Evolutionary conservation across 2,329 filamentous ascomycete species (phyloP).

Genomic region (Albifimbria verrucaria): DNA sequence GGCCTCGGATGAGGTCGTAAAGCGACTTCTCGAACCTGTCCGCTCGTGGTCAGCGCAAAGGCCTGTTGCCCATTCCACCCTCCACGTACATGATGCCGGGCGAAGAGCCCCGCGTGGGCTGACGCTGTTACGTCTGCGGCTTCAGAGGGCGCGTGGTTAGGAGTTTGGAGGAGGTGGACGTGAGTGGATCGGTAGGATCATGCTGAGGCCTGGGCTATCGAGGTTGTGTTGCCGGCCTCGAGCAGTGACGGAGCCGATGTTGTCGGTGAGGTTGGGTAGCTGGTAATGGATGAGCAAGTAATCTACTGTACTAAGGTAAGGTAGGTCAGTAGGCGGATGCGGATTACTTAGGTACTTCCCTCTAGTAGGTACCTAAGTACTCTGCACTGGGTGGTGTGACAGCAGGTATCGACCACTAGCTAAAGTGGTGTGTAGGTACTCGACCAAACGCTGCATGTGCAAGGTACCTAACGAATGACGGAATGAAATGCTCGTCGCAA

Average conservation of each 20-base stretch:
- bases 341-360: too few relatives aligned
- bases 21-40: conserved; percentile 97
- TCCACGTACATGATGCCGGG: conserved; percentile 15
- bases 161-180: background rate
- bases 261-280: background rate
- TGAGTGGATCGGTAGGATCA: background rate
- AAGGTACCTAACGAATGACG: background rate
- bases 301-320: too few relatives aligned
- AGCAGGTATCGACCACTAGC: too few relatives aligned
- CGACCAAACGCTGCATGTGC: too few relatives aligned
- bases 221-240: background rate
- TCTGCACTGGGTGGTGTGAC: too few relatives aligned
- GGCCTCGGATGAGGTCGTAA: conserved; percentile 95
- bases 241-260: background rate
- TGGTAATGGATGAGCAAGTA: background rate
- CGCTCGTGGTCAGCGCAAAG: conserved; percentile 17
- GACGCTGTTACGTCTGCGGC: conserved; percentile 4
- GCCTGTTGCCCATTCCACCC: conserved; percentile 4
- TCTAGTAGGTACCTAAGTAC: too few relatives aligned
- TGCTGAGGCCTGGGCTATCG: background rate
- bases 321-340: too few relatives aligned
- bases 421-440: too few relatives aligned
- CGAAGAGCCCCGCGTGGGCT: conserved; percentile 12
- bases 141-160: background rate
- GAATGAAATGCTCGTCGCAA: background rate